Percentiles rank a stretch among this genome's conserved stretches.
These are phyloP conservation scores for Calophaca sinica DNA, from an alignment of 306 rosid species.

Conservation along the genomic window DNA sequence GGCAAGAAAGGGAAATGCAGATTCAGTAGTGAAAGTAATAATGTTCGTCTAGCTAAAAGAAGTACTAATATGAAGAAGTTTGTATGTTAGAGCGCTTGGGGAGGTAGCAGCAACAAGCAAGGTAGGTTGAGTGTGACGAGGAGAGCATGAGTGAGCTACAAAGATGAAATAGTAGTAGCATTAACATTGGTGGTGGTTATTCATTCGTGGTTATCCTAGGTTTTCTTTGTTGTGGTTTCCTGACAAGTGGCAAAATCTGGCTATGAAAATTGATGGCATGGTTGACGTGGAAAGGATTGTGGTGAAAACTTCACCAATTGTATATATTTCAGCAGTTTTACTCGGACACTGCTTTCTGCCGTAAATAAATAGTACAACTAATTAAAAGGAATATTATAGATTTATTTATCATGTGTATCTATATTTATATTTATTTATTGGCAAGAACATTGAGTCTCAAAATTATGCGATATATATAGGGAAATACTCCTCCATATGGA, in stretches of 20 bases:
- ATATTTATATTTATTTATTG: too few species aligned
- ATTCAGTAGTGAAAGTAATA: neutral
- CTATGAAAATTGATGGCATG: slow-evolving; percentile 3
- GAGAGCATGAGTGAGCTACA: neutral
- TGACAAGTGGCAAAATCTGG: slow-evolving; percentile 42
- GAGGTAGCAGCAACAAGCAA: neutral
- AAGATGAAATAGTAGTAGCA: neutral
- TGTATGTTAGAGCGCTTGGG: neutral
- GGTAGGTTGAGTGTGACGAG: too few species aligned
- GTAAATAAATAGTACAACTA: too few species aligned
- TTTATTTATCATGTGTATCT: too few species aligned
- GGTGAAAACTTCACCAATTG: slow-evolving; percentile 34
- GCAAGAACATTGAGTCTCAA: too few species aligned
- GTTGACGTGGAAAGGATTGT: slow-evolving; percentile 38
- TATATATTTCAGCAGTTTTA: slow-evolving; percentile 39
- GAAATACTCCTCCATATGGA: too few species aligned
- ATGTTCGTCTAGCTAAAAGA: neutral
- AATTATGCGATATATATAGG: too few species aligned
- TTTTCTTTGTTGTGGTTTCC: slow-evolving; percentile 12
- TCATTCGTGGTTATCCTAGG: slow-evolving; percentile 29
- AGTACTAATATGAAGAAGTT: neutral
- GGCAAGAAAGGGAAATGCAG: slow-evolving; percentile 17
- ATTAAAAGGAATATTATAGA: too few species aligned
- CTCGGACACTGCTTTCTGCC: slow-evolving; percentile 29
- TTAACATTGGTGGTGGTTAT: neutral